These are phyloP conservation scores for Xylaria grammica DNA, from an alignment of 495 filamentous ascomycete genomes.

Conservation along the genomic window DNA sequence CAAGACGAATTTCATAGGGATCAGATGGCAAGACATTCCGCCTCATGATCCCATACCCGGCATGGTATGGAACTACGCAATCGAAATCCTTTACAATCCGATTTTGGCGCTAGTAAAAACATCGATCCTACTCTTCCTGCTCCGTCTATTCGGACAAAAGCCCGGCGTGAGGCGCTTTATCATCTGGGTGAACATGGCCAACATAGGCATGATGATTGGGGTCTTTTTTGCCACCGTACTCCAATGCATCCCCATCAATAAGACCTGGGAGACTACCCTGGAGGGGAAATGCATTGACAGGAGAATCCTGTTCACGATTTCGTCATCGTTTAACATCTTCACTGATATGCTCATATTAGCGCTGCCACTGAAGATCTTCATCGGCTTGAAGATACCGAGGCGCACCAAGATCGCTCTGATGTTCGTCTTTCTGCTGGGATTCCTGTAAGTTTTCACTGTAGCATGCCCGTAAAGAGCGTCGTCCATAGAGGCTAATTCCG, in stretches of 20 bases:
- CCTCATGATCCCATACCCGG: slow-evolving; percentile 46
- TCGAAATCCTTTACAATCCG: slow-evolving; percentile 68
- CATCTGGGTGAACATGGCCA: slow-evolving; percentile 55
- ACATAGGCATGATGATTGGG: slow-evolving; percentile 57
- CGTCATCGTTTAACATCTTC: slow-evolving; percentile 55
- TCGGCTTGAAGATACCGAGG: slow-evolving; percentile 51
- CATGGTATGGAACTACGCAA: slow-evolving; percentile 56
- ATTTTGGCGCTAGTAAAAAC: slow-evolving; percentile 65
- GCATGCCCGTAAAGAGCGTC: not conserved
- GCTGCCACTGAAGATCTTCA: slow-evolving; percentile 55
- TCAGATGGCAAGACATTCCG: slow-evolving; percentile 53
- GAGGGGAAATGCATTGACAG: slow-evolving; percentile 56
- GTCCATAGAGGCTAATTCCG: not conserved
- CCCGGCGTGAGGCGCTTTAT: slow-evolving; percentile 50
- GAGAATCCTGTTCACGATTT: slow-evolving; percentile 50
- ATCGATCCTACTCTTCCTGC: slow-evolving; percentile 63
- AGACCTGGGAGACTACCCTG: slow-evolving; percentile 50
- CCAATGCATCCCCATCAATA: slow-evolving; percentile 59
- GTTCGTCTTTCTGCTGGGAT: slow-evolving; percentile 56
- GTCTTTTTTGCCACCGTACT: slow-evolving; percentile 64
- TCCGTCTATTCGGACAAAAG: slow-evolving; percentile 53
- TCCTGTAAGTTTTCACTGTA: slow-evolving; percentile 45
- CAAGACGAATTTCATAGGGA: slow-evolving; percentile 58
- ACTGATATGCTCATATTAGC: slow-evolving; percentile 57
- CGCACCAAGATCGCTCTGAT: slow-evolving; percentile 55